phyloP scores from a whole-genome alignment of 75 land plant genomes.

The Chamaecyparis obtusa region DNA sequence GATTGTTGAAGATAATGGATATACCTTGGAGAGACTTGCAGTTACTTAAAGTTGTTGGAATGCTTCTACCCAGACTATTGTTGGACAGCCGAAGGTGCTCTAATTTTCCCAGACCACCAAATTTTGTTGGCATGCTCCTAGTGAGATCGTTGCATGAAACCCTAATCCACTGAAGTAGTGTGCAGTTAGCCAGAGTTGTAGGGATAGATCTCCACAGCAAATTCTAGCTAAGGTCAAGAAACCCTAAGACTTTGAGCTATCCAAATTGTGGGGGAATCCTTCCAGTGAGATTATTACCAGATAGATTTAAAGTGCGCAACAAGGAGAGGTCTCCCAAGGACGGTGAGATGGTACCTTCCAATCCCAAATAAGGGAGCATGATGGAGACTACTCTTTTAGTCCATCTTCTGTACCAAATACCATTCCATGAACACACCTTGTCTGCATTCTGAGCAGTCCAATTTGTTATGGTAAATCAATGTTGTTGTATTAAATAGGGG shows the following conservation, averaged over 20 bases:
- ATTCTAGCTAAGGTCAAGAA: constrained; percentile 7
- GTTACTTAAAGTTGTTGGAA: no score
- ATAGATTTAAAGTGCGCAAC: constrained; percentile 20
- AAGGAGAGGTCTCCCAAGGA: constrained; percentile 14
- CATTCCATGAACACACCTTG: not conserved
- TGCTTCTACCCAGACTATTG: no score
- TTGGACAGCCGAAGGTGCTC: no score
- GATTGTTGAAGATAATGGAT: no score
- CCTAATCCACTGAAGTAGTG: no score
- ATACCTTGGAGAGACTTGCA: no score
- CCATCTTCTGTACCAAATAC: not conserved
- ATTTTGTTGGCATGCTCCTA: no score
- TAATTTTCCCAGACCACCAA: no score
- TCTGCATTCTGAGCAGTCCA: not conserved
- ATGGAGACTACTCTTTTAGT: not conserved
- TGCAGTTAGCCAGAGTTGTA: no score
- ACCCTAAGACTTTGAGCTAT: constrained; percentile 7
- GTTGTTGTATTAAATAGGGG: no score
- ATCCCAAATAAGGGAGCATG: not conserved
- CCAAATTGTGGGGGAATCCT: constrained; percentile 25
- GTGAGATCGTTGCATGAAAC: no score
- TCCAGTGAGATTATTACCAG: constrained; percentile 20
- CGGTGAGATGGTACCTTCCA: constrained; percentile 22
- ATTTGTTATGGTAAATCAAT: no score
- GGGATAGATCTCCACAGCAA: constrained; percentile 10